Conservation (phyloP, 192 early-diverging fungal species). For the Pilaira anomala region DNA sequence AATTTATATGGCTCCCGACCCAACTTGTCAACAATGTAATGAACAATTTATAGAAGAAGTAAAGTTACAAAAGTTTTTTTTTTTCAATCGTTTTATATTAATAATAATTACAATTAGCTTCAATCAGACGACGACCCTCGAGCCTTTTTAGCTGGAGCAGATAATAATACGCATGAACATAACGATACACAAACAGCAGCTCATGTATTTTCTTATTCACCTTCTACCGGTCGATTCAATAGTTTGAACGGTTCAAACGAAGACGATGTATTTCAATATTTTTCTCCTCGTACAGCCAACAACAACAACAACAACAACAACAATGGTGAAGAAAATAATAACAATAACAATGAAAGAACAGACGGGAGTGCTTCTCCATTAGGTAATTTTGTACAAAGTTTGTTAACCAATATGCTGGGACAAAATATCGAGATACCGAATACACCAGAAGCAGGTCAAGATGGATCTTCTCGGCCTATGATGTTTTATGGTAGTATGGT, state of each 20-base stretch:
- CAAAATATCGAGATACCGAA: neutral
- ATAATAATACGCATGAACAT: neutral
- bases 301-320: neutral
- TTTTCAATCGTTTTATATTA: too few species aligned
- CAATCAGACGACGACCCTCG: slow-evolving; percentile 19
- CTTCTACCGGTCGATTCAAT: neutral
- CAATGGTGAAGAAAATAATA: neutral
- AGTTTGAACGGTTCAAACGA: neutral
- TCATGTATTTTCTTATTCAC: neutral
- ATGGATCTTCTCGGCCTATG: neutral
- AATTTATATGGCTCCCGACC: slow-evolving; percentile 71
- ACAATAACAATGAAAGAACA: neutral
- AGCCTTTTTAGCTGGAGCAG: slow-evolving; percentile 8
- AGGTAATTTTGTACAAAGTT: neutral
- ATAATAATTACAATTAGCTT: too few species aligned
- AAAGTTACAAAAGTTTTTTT: slow-evolving; percentile 24
- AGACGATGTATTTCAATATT: slow-evolving; percentile 18
- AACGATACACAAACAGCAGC: neutral
- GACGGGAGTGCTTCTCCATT: neutral
- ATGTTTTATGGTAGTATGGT: slow-evolving; percentile 14
- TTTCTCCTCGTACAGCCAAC: slow-evolving; percentile 2
- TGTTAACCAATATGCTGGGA: neutral
- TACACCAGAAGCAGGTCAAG: neutral
- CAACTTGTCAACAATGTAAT: slow-evolving; percentile 75
- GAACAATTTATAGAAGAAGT: slow-evolving; percentile 86